These are phyloP conservation scores for Calonectria fujianensis DNA, from an alignment of 2,329 filamentous ascomycete genomes.

Conservation along the genomic window DNA sequence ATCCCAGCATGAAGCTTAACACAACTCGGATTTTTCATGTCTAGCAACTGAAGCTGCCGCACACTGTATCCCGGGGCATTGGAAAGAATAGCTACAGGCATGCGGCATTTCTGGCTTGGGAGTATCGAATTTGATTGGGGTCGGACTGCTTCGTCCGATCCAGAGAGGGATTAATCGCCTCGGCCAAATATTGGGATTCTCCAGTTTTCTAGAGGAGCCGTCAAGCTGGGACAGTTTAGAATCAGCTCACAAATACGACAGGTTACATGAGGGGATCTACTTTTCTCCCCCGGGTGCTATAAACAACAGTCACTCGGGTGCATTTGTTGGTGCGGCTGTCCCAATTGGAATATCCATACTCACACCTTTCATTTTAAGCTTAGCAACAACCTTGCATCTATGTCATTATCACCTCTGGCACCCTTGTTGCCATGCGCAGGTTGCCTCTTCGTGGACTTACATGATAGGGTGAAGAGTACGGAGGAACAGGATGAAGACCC, in stretches of 20 bases:
- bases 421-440: slow-evolving; percentile 6
- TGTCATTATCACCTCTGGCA: background rate
- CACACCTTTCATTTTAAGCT: background rate
- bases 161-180: background rate
- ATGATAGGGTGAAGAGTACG: background rate
- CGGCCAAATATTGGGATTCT: slow-evolving; percentile 4
- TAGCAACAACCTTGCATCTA: background rate
- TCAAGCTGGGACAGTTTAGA: background rate
- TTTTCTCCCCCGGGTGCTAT: background rate
- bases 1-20: background rate
- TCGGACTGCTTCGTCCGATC: background rate
- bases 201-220: background rate
- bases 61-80: background rate
- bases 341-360: background rate
- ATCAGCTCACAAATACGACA: slow-evolving; percentile 1
- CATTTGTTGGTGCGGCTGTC: slow-evolving; percentile 10
- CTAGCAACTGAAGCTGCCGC: background rate
- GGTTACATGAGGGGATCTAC: slow-evolving; percentile 5
- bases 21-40: background rate
- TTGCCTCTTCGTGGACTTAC: slow-evolving; percentile 4
- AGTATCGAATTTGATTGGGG: background rate
- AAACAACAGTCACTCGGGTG: background rate
- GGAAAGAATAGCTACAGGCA: no score
- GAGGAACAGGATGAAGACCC: background rate
- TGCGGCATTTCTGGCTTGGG: slow-evolving; percentile 5